Percentiles rank a stretch among this genome's conserved stretches.
These are phyloP conservation scores for Talaromyces sp. DNA, from an alignment of 2,329 filamentous ascomycete genomes.

Conservation along the genomic window DNA sequence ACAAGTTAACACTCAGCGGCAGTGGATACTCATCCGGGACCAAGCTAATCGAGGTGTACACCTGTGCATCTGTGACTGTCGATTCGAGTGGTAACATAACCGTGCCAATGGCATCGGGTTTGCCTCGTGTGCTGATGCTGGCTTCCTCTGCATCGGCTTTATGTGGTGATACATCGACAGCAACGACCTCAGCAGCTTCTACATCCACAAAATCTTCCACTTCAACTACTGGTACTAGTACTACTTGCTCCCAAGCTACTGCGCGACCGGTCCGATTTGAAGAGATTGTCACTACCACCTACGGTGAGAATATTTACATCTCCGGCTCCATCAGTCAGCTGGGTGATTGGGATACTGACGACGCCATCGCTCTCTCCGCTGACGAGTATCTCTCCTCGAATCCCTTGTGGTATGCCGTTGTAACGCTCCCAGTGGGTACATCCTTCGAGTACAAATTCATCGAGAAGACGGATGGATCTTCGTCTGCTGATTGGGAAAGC, in stretches of 20 bases:
- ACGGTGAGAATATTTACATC: slow-evolving; percentile 68
- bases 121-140: slow-evolving; percentile 42
- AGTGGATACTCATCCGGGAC: slow-evolving; percentile 27
- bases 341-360: slow-evolving; percentile 63
- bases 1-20: slow-evolving; percentile 25
- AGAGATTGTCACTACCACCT: slow-evolving; percentile 58
- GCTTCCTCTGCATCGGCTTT: slow-evolving; percentile 14
- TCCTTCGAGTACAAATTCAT: slow-evolving; percentile 71
- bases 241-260: slow-evolving; percentile 29
- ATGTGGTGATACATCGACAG: slow-evolving; percentile 12
- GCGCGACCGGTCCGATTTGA: slow-evolving; percentile 66
- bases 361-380: slow-evolving; percentile 61
- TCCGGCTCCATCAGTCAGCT: slow-evolving; percentile 62
- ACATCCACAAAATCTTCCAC: neutral
- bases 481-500: slow-evolving; percentile 63
- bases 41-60: slow-evolving; percentile 31
- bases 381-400: slow-evolving; percentile 61
- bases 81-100: slow-evolving; percentile 48
- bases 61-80: slow-evolving; percentile 48
- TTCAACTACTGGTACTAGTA: neutral
- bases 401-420: slow-evolving; percentile 63
- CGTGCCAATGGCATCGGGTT: slow-evolving; percentile 47
- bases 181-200: neutral
- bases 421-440: slow-evolving; percentile 59
- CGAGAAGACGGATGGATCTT: slow-evolving; percentile 61